Base-by-base conservation (phyloP, 441 rosid genomes). In the Gossypium aridum region DNA sequence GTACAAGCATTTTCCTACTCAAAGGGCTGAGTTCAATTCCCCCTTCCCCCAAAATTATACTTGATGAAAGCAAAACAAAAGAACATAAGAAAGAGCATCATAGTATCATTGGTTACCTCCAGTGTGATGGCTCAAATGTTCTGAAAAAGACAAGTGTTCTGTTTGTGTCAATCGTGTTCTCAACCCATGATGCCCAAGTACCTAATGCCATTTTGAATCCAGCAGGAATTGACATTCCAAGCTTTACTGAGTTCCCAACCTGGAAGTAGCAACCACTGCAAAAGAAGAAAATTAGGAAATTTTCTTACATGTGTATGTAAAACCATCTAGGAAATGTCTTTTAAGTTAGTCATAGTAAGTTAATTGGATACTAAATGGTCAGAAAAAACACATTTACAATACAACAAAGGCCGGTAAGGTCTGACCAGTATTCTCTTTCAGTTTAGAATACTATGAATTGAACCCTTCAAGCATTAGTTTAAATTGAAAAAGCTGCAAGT, bases 151-250 rank as follows among this genome's bases (percentile, higher is more conserved):
- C 83, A 0, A 76, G 73, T 22, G 91, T 91, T 78, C 80, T 86
- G 64, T 86, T 89, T 53, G 77, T 71, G 79, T 91, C 81, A 83
- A 91, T 74, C 12, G 43, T 70, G 25, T 80, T 76, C 72, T 86
- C 89, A 76, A 79, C 83, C 96, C 93, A 89, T 63, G 92, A 87
- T 51, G 89, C 91, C 93, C 96, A 89, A 2, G 91, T 86, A 10
- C 70, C 67, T 61, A 86, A 71, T 68, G 91, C 85, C 31, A 73
- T 79, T 78, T 68, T 84, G 76, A 83, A 90, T 77, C 83, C 95
- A 17, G 83, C 39, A 53, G 84, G 76, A 55, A 85, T 86, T 53
- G 87, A 80, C 90, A 90, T 82, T 80, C 95, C 86, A 49, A 85
- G 89, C 76, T 81, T 83, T 64, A 83, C 68, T 19, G 80, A 69